A percentile compares a stretch with the other conserved stretches of the same genome.
phyloP scores from a whole-genome alignment of 176 grass and related monocot species.

The Zea luxurians region DNA sequence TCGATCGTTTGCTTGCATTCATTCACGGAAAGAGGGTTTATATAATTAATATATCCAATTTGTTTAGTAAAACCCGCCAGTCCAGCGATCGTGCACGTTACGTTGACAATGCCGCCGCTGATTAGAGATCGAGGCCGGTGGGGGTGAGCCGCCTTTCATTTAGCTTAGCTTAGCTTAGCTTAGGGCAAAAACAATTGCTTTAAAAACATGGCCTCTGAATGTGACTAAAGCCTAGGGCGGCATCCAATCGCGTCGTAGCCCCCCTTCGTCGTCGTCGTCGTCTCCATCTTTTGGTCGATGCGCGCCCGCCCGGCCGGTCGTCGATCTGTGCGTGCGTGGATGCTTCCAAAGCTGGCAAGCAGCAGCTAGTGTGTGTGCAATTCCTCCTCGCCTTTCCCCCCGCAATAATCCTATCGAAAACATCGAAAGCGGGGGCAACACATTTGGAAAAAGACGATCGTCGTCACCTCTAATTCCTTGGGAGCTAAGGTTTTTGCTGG shows the following conservation, averaged over 20 bases:
- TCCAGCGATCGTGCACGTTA: slow-evolving; percentile 6
- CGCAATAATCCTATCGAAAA: slow-evolving; percentile 32
- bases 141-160: slow-evolving; percentile 3
- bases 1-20: not conserved
- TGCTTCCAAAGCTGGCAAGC: slow-evolving; percentile 36
- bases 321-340: slow-evolving; percentile 15
- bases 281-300: slow-evolving; percentile 26
- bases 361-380: slow-evolving; percentile 2
- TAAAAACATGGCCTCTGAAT: slow-evolving; percentile 43
- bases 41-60: not conserved
- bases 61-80: not conserved
- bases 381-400: slow-evolving; percentile 1
- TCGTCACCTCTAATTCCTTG: slow-evolving; percentile 52
- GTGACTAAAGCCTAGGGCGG: slow-evolving; percentile 46
- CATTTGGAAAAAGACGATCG: slow-evolving; percentile 40
- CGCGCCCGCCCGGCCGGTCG: slow-evolving; percentile 17
- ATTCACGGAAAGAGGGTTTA: not conserved
- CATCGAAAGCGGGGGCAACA: slow-evolving; percentile 14
- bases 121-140: not conserved
- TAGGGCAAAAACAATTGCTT: slow-evolving; percentile 37
- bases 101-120: slow-evolving; percentile 39
- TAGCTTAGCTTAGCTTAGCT: not conserved
- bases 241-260: slow-evolving; percentile 15
- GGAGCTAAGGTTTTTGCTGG: slow-evolving; percentile 50
- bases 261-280: not conserved